Evolutionary conservation across 106 monocot genomes (phyloP).

Genomic region (Alisma plantagoaquatica): DNA sequence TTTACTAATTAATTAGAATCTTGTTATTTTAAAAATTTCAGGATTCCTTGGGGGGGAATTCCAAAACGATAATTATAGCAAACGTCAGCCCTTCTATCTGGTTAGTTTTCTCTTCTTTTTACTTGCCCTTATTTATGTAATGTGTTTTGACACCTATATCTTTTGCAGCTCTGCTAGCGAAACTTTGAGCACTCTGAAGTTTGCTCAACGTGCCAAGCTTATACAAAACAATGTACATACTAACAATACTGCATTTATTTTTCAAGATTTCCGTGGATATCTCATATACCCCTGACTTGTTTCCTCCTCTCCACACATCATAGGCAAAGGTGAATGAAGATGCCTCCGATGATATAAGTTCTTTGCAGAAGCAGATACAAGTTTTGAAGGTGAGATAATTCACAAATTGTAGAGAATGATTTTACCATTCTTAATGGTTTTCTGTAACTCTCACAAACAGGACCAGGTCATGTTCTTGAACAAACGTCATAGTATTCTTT

Average conservation of each 20-base stretch:
- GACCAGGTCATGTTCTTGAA: slow-evolving; percentile 34
- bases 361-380: slow-evolving; percentile 54
- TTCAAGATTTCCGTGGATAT: too few relatives aligned
- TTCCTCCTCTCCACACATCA: too few relatives aligned
- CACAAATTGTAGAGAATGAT: too few relatives aligned
- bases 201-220: slow-evolving; percentile 74
- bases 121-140: neutral
- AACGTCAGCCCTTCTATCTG: slow-evolving; percentile 71
- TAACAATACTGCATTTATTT: neutral
- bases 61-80: slow-evolving; percentile 68
- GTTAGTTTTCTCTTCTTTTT: slow-evolving; percentile 5
- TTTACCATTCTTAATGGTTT: too few relatives aligned
- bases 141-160: neutral
- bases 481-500: slow-evolving; percentile 30
- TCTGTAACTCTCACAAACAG: slow-evolving; percentile 10
- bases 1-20: too few relatives aligned
- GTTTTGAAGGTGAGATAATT: slow-evolving; percentile 50
- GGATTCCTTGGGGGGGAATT: slow-evolving; percentile 83
- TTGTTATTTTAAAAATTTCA: slow-evolving; percentile 10
- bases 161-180: slow-evolving; percentile 54
- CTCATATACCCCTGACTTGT: too few relatives aligned
- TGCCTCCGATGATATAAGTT: slow-evolving; percentile 57
- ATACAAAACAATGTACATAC: slow-evolving; percentile 72
- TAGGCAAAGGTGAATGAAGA: slow-evolving; percentile 82
- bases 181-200: slow-evolving; percentile 72